Conservation (phyloP, 225 moss, liverwort and hornwort species). For the Polytrichum formosum region DNA sequence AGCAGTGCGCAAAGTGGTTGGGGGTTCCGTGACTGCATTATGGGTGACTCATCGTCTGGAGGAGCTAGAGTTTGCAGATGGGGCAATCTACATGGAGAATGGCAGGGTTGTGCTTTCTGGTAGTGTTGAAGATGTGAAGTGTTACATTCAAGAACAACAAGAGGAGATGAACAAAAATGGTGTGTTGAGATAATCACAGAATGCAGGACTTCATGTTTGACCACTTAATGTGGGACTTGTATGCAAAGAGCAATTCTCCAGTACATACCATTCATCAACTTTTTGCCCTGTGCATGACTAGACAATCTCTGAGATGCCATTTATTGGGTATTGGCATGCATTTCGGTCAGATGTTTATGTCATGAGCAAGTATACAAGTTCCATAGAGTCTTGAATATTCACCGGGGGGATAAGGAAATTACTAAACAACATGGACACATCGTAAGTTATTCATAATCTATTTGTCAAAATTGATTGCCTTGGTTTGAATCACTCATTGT, state of each 20-base stretch:
- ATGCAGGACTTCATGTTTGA: too few species aligned
- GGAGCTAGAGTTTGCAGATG: constrained; percentile 90
- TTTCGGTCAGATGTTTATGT: too few species aligned
- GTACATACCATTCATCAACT: neutral
- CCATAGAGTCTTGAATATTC: too few species aligned
- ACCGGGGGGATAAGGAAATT: too few species aligned
- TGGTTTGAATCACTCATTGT: too few species aligned
- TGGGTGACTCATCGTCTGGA: constrained; percentile 98
- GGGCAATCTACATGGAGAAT: constrained; percentile 96
- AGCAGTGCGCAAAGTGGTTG: constrained; percentile 83
- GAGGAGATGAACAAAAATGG: constrained; percentile 28
- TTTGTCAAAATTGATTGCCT: too few species aligned
- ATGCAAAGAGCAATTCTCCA: too few species aligned
- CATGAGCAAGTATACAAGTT: too few species aligned
- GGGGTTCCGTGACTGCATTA: constrained; percentile 76
- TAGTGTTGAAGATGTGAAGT: constrained; percentile 60
- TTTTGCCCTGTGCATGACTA: neutral
- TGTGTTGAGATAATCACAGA: constrained; percentile 21
- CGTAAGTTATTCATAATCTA: too few species aligned
- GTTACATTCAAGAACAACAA: constrained; percentile 56
- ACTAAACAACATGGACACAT: too few species aligned
- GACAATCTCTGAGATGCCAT: neutral
- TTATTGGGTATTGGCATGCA: too few species aligned
- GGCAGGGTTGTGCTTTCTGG: constrained; percentile 75
- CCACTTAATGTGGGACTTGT: too few species aligned